Evolutionary conservation across 176 grass and related monocot species (phyloP).

Genomic region (Carex parvula): DNA sequence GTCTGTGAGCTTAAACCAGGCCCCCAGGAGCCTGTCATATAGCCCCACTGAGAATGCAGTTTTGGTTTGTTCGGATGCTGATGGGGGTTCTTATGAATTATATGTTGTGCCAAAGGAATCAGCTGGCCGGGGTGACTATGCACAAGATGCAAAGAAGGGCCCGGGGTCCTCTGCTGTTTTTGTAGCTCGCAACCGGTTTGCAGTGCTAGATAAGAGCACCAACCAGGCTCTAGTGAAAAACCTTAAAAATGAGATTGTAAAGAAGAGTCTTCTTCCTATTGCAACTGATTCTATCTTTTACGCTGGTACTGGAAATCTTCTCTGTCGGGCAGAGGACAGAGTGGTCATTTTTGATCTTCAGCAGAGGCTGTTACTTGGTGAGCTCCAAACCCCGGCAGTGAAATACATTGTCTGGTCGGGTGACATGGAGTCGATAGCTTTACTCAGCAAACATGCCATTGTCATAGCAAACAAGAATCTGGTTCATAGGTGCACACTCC

Average conservation of each 20-base stretch:
- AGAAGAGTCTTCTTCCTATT: slow-evolving; percentile 81
- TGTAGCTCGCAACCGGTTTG: slow-evolving; percentile 79
- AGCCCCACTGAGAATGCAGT: slow-evolving; percentile 93
- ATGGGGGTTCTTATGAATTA: slow-evolving; percentile 87
- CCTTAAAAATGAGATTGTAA: slow-evolving; percentile 90
- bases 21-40: slow-evolving; percentile 67
- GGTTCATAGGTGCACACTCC: slow-evolving; percentile 79
- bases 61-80: slow-evolving; percentile 79
- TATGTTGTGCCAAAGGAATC: slow-evolving; percentile 77
- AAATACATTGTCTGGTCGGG: slow-evolving; percentile 87
- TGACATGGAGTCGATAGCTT: slow-evolving; percentile 94
- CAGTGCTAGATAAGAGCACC: slow-evolving; percentile 82
- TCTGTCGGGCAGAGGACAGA: slow-evolving; percentile 83
- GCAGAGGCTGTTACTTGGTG: slow-evolving; percentile 76
- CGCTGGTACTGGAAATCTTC: slow-evolving; percentile 78
- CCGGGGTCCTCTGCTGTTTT: slow-evolving; percentile 71
- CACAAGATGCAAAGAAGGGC: slow-evolving; percentile 81
- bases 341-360: slow-evolving; percentile 90
- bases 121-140: slow-evolving; percentile 69
- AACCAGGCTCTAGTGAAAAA: slow-evolving; percentile 82
- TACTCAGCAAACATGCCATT: slow-evolving; percentile 91
- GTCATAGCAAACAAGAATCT: slow-evolving; percentile 89
- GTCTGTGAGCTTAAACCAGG: slow-evolving; percentile 74
- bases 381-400: slow-evolving; percentile 71
- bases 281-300: slow-evolving; percentile 86